These are phyloP conservation scores for Coriaria nepalensis DNA, from an alignment of 306 rosid species.

Conservation along the genomic window DNA sequence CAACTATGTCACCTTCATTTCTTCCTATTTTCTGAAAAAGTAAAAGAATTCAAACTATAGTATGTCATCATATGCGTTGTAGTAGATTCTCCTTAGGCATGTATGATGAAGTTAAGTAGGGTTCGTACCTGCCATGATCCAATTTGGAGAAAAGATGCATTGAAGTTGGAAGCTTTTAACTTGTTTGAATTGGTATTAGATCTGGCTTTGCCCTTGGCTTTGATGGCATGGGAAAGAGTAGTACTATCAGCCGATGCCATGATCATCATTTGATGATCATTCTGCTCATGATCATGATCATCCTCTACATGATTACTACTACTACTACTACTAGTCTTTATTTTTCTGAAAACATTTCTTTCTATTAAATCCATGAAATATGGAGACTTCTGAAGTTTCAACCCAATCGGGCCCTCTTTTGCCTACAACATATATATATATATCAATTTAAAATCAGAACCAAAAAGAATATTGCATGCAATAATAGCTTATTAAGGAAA, in stretches of 20 bases:
- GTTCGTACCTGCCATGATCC: slow-evolving; percentile 31
- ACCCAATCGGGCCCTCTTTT: slow-evolving; percentile 17
- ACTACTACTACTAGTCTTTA: neutral
- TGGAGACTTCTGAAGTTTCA: slow-evolving; percentile 16
- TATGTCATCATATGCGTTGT: too few relatives aligned
- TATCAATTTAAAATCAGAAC: too few relatives aligned
- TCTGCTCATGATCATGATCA: too few relatives aligned
- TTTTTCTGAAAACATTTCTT: neutral
- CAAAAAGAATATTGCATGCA: too few relatives aligned
- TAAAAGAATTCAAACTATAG: neutral
- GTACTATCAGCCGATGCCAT: too few relatives aligned
- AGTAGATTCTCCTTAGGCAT: neutral
- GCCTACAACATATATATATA: slow-evolving; percentile 3
- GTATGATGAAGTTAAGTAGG: too few relatives aligned
- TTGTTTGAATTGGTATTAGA: slow-evolving; percentile 12
- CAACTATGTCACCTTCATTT: slow-evolving; percentile 31
- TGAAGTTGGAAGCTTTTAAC: slow-evolving; percentile 28
- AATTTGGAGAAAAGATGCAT: slow-evolving; percentile 17
- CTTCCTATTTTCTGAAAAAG: slow-evolving; percentile 22
- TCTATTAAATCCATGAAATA: slow-evolving; percentile 12
- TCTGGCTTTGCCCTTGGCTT: too few relatives aligned
- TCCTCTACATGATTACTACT: too few relatives aligned
- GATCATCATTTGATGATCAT: too few relatives aligned
- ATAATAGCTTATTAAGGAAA: too few relatives aligned
- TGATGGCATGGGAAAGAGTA: too few relatives aligned